Conservation (phyloP, 768 basidiomycete genomes). For the Mycena indigotica region DNA sequence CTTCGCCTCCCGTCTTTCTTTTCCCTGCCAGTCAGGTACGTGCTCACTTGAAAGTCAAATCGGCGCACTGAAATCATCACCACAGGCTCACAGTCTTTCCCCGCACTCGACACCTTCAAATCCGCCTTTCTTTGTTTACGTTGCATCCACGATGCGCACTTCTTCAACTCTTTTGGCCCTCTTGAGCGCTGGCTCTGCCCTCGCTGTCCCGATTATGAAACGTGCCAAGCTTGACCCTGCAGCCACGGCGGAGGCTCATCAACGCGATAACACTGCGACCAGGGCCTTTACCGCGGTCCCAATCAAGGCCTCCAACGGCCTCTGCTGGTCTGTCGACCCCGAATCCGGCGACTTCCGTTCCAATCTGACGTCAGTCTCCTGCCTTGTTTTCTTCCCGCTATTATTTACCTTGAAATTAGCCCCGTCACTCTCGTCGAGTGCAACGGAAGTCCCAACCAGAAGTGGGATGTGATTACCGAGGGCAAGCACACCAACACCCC, state of each 20-base stretch:
- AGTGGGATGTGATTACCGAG: conserved; percentile 27
- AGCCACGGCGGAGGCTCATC: conserved; percentile 22
- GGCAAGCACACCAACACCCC: conserved; percentile 20
- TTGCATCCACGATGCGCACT: conserved; percentile 15
- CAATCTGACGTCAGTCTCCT: conserved; percentile 12
- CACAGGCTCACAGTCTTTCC: conserved; percentile 18
- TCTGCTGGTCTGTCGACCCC: conserved; percentile 23
- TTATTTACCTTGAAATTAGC: not conserved
- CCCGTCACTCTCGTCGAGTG: not conserved
- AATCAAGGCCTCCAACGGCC: conserved; percentile 22
- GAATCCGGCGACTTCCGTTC: conserved; percentile 26
- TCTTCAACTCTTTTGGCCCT: conserved; percentile 20
- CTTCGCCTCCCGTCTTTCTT: conserved; percentile 1
- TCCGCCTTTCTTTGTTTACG: conserved; percentile 2
- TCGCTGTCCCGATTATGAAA: conserved; percentile 18
- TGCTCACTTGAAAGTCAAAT: too few relatives aligned
- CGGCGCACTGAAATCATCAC: too few relatives aligned
- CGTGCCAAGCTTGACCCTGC: conserved; percentile 15
- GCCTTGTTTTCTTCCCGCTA: not conserved
- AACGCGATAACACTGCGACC: conserved; percentile 27
- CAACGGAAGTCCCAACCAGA: conserved; percentile 22
- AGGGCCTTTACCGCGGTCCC: conserved; percentile 23
- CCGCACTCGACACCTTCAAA: not conserved
- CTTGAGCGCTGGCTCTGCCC: conserved; percentile 15
- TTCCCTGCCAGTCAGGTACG: conserved; percentile 25